Evolutionary conservation across 2,329 filamentous ascomycete genomes (phyloP).

Genomic region (Helicocarpus griseus): DNA sequence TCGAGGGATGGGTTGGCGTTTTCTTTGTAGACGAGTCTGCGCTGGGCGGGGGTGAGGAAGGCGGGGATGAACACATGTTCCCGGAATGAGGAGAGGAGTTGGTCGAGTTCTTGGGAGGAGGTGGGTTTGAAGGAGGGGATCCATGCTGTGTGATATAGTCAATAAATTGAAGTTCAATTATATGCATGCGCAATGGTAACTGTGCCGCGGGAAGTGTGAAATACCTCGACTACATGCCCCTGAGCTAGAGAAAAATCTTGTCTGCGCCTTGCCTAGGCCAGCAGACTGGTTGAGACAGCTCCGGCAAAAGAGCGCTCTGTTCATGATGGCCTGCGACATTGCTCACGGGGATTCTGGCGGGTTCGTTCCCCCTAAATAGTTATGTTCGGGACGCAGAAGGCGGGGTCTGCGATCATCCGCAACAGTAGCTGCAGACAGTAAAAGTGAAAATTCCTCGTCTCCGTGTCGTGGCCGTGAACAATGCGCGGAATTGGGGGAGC

Average conservation of each 20-base stretch:
- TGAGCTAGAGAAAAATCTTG: conserved; percentile 21
- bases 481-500: not conserved
- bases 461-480: not conserved
- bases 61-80: conserved; percentile 36
- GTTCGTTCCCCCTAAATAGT: not conserved
- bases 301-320: conserved; percentile 30
- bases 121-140: conserved; percentile 32
- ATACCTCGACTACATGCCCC: conserved; percentile 25
- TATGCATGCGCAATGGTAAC: too few species aligned
- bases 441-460: not conserved
- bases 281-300: conserved; percentile 24
- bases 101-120: conserved; percentile 31
- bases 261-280: conserved; percentile 7
- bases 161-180: not conserved
- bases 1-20: conserved; percentile 24
- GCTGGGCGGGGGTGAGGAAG: conserved; percentile 28
- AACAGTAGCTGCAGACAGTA: not conserved
- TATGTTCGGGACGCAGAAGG: not conserved
- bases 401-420: not conserved
- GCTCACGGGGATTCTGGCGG: not conserved
- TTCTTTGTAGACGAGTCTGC: conserved; percentile 30
- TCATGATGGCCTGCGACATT: conserved; percentile 32
- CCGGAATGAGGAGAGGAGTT: conserved; percentile 32
- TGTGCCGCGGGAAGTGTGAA: conserved; percentile 11
- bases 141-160: conserved; percentile 7